These are phyloP conservation scores for Zygosaccharomyces sapae DNA, from an alignment of 1,139 yeast genomes.

Conservation along the genomic window DNA sequence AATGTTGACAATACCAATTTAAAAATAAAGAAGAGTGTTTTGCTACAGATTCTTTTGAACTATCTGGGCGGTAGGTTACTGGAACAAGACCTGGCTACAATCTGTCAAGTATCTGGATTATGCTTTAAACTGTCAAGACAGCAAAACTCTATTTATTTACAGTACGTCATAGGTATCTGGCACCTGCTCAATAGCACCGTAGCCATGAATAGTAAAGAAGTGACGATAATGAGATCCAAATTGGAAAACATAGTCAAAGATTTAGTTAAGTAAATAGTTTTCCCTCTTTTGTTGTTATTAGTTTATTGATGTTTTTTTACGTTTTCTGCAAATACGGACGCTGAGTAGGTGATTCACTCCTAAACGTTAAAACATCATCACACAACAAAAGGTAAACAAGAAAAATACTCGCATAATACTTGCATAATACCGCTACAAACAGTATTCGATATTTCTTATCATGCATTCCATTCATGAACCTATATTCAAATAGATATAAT, in stretches of 20 bases:
- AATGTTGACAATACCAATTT: constrained; percentile 4
- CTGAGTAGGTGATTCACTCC: not conserved
- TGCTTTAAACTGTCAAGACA: constrained; percentile 31
- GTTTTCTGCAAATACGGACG: no score
- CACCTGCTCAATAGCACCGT: constrained; percentile 33
- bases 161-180: constrained; percentile 33
- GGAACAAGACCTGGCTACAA: constrained; percentile 29
- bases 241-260: constrained; percentile 22
- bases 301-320: not conserved
- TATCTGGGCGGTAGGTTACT: constrained; percentile 32
- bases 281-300: not conserved
- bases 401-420: not conserved
- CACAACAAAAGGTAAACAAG: not conserved
- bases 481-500: no score
- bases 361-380: not conserved
- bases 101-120: constrained; percentile 26
- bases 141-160: constrained; percentile 22
- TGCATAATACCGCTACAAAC: no score
- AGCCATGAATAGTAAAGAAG: constrained; percentile 33
- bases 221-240: constrained; percentile 28
- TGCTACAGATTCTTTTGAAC: constrained; percentile 28
- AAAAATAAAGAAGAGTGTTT: constrained; percentile 27
- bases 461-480: no score
- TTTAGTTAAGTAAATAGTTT: constrained; percentile 2
- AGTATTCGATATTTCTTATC: no score